Conservation (phyloP, 495 filamentous ascomycete genomes). For the Podospora sp. region DNA sequence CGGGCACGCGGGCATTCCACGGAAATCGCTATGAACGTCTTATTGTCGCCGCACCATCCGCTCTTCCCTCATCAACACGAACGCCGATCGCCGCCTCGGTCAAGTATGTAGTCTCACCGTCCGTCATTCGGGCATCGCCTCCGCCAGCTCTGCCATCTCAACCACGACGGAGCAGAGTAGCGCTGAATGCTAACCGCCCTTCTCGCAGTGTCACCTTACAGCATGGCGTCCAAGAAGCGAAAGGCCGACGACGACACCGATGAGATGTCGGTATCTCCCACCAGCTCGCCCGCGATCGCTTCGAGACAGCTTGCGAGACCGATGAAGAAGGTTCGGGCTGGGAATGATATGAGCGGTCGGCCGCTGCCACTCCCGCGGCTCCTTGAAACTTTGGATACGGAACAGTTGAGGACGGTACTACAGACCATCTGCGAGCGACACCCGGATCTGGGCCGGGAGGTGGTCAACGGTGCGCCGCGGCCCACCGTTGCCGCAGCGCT, state of each 20-base stretch:
- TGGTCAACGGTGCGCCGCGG: conserved; percentile 80
- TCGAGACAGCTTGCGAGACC: conserved; percentile 65
- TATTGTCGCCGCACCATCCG: conserved; percentile 60
- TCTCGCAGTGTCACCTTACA: conserved; percentile 57
- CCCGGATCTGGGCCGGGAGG: conserved; percentile 76
- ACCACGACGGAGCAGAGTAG: background rate
- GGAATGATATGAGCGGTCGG: conserved; percentile 70
- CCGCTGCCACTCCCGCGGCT: conserved; percentile 81
- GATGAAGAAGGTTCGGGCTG: conserved; percentile 58
- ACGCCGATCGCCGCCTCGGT: conserved; percentile 69
- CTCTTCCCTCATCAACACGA: conserved; percentile 79
- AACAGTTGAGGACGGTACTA: conserved; percentile 78
- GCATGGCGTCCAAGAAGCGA: conserved; percentile 68
- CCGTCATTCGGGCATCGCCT: conserved; percentile 13
- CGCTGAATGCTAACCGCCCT: conserved; percentile 28
- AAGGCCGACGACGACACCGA: conserved; percentile 88
- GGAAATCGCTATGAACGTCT: conserved; percentile 51
- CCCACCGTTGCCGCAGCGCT: conserved; percentile 81
- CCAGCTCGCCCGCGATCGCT: conserved; percentile 72
- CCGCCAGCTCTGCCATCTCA: background rate
- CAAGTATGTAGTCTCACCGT: conserved; percentile 58
- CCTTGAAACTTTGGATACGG: conserved; percentile 84
- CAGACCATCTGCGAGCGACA: conserved; percentile 88
- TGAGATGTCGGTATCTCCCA: conserved; percentile 85
- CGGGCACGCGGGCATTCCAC: conserved; percentile 1